These are phyloP conservation scores for Lentinula aciculospora DNA, from an alignment of 768 basidiomycete genomes.

Conservation along the genomic window DNA sequence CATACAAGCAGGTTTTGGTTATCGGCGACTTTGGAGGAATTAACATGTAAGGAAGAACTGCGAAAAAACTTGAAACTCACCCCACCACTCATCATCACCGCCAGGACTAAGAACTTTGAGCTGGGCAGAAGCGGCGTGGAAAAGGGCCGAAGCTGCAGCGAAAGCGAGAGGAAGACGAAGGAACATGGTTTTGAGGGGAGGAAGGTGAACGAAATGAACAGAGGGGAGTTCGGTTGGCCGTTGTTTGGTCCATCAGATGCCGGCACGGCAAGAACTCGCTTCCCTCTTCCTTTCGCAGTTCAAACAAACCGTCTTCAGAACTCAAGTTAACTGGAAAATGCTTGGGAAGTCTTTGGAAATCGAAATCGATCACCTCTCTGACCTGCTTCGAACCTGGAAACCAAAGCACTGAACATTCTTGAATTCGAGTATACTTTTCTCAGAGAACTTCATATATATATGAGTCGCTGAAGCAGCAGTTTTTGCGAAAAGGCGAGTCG, in stretches of 20 bases:
- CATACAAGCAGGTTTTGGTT: conserved; percentile 56
- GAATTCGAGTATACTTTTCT: too few species aligned
- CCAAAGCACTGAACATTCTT: too few species aligned
- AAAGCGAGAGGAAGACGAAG: not conserved
- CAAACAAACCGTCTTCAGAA: too few species aligned
- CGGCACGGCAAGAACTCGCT: not conserved
- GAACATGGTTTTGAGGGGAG: not conserved
- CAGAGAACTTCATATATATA: too few species aligned
- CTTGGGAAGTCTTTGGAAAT: too few species aligned
- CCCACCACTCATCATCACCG: conserved; percentile 1
- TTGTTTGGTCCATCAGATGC: not conserved
- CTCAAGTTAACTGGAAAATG: too few species aligned
- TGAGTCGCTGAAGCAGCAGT: too few species aligned
- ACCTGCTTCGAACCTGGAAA: too few species aligned
- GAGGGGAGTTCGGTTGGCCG: not conserved
- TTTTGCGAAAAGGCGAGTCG: too few species aligned
- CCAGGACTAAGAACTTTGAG: conserved; percentile 1
- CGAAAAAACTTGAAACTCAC: not conserved
- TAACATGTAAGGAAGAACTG: not conserved
- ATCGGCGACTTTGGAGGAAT: conserved; percentile 38
- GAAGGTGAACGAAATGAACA: not conserved
- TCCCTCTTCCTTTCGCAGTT: too few species aligned
- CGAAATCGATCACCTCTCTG: too few species aligned
- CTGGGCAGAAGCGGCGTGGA: not conserved
- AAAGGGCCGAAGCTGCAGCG: not conserved